Conservation (phyloP, 192 early-diverging fungal genomes). For the Coemansia aciculifera region DNA sequence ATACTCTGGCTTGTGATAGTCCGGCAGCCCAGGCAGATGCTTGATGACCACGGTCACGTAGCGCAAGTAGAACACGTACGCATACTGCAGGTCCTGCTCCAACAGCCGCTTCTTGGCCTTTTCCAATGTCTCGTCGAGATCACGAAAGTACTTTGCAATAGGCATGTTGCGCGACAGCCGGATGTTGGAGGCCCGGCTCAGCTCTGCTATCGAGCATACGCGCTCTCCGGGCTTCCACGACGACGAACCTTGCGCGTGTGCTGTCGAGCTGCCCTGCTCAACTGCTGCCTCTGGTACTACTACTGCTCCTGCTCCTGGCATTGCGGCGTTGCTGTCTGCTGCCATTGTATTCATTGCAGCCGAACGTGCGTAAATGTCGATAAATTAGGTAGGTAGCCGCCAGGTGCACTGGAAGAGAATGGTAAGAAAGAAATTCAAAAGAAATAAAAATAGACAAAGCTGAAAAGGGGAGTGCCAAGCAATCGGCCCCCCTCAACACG, state of each 20-base stretch:
- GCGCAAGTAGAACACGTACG: conserved; percentile 71
- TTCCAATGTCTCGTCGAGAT: conserved; percentile 44
- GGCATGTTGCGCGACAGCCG: conserved; percentile 35
- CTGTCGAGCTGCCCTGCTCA: conserved; percentile 3
- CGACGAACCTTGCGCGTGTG: conserved; percentile 16
- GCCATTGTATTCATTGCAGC: conserved; percentile 8
- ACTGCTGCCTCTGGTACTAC: background rate
- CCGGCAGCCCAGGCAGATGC: conserved; percentile 60
- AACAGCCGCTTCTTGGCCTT: conserved; percentile 58
- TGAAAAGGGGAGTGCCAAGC: background rate
- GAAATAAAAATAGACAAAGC: background rate
- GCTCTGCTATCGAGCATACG: conserved; percentile 42
- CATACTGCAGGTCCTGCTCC: conserved; percentile 67
- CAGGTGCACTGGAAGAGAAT: too few species aligned
- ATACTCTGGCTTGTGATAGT: conserved; percentile 55
- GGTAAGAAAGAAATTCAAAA: background rate
- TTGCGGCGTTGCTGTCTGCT: background rate
- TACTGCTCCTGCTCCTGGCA: background rate
- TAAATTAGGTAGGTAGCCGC: conserved; percentile 3
- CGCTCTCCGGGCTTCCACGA: conserved; percentile 50
- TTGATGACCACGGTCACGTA: conserved; percentile 64
- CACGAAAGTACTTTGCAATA: conserved; percentile 40
- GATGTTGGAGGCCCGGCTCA: conserved; percentile 40
- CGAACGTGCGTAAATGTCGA: background rate
- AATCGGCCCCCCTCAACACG: background rate